These are phyloP conservation scores for Oxyria digyna DNA, from an alignment of 148 eudicot genomes.

Conservation along the genomic window DNA sequence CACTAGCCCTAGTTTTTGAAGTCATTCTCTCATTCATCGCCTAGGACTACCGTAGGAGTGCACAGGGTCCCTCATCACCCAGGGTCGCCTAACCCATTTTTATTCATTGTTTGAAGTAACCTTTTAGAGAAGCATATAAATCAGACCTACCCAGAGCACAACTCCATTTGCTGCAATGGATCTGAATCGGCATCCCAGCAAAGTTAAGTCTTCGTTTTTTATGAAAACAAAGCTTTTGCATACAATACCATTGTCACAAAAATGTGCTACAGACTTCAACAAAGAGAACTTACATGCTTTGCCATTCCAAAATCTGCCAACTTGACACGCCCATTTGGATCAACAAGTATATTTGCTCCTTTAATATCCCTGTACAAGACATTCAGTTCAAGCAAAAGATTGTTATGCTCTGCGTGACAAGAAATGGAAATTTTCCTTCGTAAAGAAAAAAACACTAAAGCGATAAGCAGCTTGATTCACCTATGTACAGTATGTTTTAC, in stretches of 20 bases:
- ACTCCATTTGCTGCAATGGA: not conserved
- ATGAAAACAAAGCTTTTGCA: not conserved
- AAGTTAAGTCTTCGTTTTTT: not conserved
- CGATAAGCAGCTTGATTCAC: constrained; percentile 25
- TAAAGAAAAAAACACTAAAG: not conserved
- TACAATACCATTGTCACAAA: not conserved
- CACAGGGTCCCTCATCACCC: no score
- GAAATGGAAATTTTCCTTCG: not conserved
- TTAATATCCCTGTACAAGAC: constrained; percentile 72
- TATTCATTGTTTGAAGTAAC: no score
- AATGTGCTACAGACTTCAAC: not conserved
- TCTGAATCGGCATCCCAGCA: not conserved
- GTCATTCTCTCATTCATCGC: no score
- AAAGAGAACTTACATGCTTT: constrained; percentile 69
- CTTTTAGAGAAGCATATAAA: not conserved
- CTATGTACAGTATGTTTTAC: constrained; percentile 82
- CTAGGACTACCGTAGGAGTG: no score
- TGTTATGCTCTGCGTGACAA: not conserved
- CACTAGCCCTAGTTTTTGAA: no score
- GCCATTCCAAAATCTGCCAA: constrained; percentile 99
- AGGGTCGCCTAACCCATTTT: no score
- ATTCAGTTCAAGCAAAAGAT: constrained; percentile 4
- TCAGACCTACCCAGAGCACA: not conserved
- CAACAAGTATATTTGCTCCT: constrained; percentile 98
- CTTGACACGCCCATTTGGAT: constrained; percentile 88